Percentiles rank a stretch among this genome's conserved stretches.
Evolutionary conservation across 257 asterid genomes (phyloP).

Genomic region (Forsythia suspensa): DNA sequence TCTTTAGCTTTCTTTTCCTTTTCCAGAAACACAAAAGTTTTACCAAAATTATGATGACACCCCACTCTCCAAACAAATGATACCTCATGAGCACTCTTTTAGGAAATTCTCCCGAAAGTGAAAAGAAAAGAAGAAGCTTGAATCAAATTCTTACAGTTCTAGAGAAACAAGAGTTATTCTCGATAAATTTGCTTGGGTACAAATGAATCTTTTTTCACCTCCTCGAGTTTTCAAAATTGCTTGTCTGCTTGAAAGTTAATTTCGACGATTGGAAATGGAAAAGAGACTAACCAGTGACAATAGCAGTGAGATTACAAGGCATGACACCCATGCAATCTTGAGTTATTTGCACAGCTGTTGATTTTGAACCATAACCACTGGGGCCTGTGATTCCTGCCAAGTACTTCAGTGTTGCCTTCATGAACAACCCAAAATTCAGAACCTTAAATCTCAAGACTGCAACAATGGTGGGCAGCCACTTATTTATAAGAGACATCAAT

Average conservation of each 20-base stretch:
- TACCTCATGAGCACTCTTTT: background rate
- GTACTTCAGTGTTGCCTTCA: conserved; percentile 77
- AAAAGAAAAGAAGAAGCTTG: too few relatives aligned
- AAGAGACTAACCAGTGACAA: conserved; percentile 64
- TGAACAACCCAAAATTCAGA: conserved; percentile 28
- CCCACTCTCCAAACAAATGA: background rate
- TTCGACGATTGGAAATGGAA: background rate
- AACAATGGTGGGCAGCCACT: conserved; percentile 42
- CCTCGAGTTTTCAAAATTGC: background rate
- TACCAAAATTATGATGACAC: background rate
- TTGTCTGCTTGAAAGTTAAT: background rate
- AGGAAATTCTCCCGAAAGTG: too few relatives aligned
- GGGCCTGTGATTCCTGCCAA: conserved; percentile 82
- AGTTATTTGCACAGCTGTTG: conserved; percentile 70
- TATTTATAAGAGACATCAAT: conserved; percentile 50
- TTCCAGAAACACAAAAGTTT: background rate
- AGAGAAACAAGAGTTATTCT: background rate
- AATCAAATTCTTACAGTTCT: too few relatives aligned
- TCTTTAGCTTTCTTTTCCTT: background rate
- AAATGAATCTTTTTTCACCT: background rate
- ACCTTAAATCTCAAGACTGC: conserved; percentile 46
- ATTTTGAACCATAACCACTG: conserved; percentile 78
- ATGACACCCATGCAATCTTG: conserved; percentile 30
- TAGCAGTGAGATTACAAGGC: conserved; percentile 64
- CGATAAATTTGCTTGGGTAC: background rate